phyloP scores from a whole-genome alignment of 177 flowering plant species.

The Vitis hybrid region DNA sequence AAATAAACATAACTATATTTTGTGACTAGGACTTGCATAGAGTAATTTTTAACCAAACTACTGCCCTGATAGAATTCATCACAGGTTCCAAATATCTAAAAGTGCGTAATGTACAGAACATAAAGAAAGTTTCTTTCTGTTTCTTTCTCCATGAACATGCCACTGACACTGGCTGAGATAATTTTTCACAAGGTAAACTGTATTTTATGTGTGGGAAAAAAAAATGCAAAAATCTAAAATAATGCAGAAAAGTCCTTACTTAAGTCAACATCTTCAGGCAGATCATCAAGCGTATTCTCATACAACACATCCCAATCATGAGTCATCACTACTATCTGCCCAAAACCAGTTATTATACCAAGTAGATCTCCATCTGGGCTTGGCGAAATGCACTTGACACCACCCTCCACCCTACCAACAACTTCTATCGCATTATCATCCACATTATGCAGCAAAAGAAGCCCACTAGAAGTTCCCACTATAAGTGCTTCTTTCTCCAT shows the following conservation, averaged over 20 bases:
- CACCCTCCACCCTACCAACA: conserved; percentile 90
- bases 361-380: conserved; percentile 98
- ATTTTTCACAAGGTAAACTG: background rate
- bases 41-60: background rate
- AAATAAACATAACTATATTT: background rate
- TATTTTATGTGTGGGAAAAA: background rate
- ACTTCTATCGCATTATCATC: conserved; percentile 60
- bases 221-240: background rate
- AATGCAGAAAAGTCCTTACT: conserved; percentile 48
- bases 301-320: conserved; percentile 94
- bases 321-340: conserved; percentile 85
- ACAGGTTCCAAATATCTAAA: background rate
- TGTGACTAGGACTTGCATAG: background rate
- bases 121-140: conserved; percentile 1
- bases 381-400: conserved; percentile 76
- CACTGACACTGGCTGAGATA: background rate
- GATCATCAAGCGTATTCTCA: conserved; percentile 63
- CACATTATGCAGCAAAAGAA: conserved; percentile 51
- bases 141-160: background rate
- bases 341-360: conserved; percentile 67
- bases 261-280: conserved; percentile 57
- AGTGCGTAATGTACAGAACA: background rate
- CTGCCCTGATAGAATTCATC: background rate
- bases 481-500: conserved; percentile 94
- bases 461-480: conserved; percentile 73